Base-by-base conservation (phyloP, 2,329 filamentous ascomycete species). In the Fusarium sp. region DNA sequence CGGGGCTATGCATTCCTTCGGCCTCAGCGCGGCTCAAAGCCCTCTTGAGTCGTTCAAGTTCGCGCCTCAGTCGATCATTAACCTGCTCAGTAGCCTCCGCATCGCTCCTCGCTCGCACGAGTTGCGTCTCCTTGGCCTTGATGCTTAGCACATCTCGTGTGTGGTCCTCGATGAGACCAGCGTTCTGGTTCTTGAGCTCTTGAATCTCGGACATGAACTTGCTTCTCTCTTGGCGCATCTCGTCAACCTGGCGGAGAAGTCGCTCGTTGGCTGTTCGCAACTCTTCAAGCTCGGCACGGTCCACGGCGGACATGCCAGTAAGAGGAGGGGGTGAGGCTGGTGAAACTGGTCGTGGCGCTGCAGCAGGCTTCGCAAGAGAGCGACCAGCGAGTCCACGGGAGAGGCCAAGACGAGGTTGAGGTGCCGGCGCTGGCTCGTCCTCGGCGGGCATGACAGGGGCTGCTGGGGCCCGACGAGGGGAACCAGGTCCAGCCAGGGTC, bases 61-160 rank as follows among this genome's bases (percentile, higher is more conserved):
- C 96, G 58, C 94, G 89, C 67, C 91, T 86, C 58, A 97, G 86
- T 62, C 92, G 90, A 67, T 96, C 92, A 57, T 96, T 93, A 63
- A 90, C 91, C 74, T 93, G 90, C 77, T 97, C 93, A 0, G 94
- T 92, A 0, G 92, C 89, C 78, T 98, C 95, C 31, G 91, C 92
- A 75, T 99, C 96, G 70, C 92, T 93, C 59, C 94, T 87, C 10
- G 96, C 94, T 46, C 96, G 90, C 9, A 98, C 95, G 5, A 99
- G 86, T 75, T 99, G 96, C 3, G 96, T 98, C 79, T 99, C 96
- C 80, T 99, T 99, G 13, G 96, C 96, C 79, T 98, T 98, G 82
- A 99, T 96, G 73, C 93, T 96, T 42, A 99, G 85, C 0, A 97
- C 93, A 75, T 99, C 95, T 51, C 95, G 87, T 0, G 96, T 99